Base-by-base conservation (phyloP, 306 rosid species). In the Luffa acutangula region DNA sequence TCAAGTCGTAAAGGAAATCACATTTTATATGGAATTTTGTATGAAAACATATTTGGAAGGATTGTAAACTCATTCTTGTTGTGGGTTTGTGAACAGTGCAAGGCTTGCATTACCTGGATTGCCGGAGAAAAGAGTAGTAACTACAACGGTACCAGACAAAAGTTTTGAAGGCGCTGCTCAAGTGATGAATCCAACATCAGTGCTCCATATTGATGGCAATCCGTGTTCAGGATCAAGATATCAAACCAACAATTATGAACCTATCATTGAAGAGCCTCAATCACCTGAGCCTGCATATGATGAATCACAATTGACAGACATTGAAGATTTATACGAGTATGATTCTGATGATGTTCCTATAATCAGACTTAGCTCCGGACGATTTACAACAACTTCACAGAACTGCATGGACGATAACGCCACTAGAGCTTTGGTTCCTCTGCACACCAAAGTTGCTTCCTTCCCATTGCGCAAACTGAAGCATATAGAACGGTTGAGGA, bases 191-290 rank as follows among this genome's bases (percentile, higher is more conserved):
- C 43, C 51, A 69, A 5, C n/a, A 14, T 12, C 80, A 1, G 33
- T 21, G 14, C 43, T 41, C 46, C 36, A 74, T 56, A 49, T 25
- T 0, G 83, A 84, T 34, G 10, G 31, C 51, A 64, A 53, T 9
- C 43, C 10, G n/a, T 10, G 21, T 52, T 31, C 42, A n/a, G 60
- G 1, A 10, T 21, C 62, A 5, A 53, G 75, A 9, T 45, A 56
- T 6, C 41, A 37, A 51, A 21, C 42, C 9, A 41, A 66, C 6
- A 45, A 37, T 7, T 80, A 67, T 45, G 91, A 87, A 59, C 91
- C 95, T 11, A 87, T 91, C 59, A 64, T 93, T 56, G 95, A 91
- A 81, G 51, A 45, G 49, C 93, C 91, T 48, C 42, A 4, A 21
- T 72, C 77, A 36, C 90, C 89, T 0, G 36, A 41, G 63, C 80